phyloP scores from a whole-genome alignment of 768 basidiomycete species.

The Botryobasidium botryosum region DNA sequence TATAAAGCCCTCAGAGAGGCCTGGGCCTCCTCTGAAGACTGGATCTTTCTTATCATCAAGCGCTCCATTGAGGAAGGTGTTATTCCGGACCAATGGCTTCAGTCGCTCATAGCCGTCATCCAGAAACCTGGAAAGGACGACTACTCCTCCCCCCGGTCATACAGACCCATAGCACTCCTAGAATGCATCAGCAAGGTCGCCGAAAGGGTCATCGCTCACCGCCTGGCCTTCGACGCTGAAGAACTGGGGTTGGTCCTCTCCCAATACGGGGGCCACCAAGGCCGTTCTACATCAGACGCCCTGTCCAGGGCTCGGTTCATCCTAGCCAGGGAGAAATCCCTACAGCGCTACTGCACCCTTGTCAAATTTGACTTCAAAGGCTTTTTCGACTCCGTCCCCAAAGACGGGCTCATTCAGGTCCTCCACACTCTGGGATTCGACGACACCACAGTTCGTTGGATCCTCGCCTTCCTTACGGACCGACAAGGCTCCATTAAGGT shows the following conservation, averaged over 20 bases:
- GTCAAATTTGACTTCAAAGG: conserved; percentile 7
- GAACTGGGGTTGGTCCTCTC: not conserved
- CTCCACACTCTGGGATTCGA: not conserved
- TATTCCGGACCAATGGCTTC: too few species aligned
- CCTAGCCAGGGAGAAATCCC: not conserved
- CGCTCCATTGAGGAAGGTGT: too few species aligned
- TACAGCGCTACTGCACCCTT: not conserved
- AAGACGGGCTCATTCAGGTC: not conserved
- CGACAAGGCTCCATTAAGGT: not conserved
- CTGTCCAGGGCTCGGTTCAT: not conserved
- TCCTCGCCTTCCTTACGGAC: not conserved
- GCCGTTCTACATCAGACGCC: conserved; percentile 3
- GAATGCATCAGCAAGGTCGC: conserved; percentile 23
- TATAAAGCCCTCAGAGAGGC: too few species aligned
- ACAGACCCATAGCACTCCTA: conserved; percentile 22
- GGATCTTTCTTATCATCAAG: too few species aligned
- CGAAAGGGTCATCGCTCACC: conserved; percentile 17
- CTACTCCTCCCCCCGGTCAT: conserved; percentile 22
- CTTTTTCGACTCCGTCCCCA: conserved; percentile 3
- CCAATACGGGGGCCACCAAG: conserved; percentile 2
- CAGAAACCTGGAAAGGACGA: conserved; percentile 23
- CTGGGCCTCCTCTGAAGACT: too few species aligned
- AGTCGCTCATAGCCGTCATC: conserved; percentile 17
- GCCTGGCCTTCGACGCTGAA: not conserved
- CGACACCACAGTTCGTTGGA: conserved; percentile 1